Conservation (phyloP, 805 yeast species). For the Candida corydali region DNA sequence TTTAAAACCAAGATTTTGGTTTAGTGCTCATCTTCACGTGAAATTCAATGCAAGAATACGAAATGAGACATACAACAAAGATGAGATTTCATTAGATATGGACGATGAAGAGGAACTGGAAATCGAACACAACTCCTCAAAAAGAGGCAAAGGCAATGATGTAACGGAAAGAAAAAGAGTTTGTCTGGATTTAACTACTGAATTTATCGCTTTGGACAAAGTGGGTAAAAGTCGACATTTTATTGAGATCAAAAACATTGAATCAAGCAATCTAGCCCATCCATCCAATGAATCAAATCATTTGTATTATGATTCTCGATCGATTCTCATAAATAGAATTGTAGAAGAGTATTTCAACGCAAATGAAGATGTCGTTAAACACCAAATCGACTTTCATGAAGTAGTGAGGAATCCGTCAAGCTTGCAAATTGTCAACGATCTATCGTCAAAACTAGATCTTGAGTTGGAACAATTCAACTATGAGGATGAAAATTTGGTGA, state of each 20-base stretch:
- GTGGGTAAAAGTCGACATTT: conserved; percentile 64
- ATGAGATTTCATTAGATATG: conserved; percentile 21
- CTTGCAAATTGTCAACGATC: conserved; percentile 15
- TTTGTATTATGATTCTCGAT: conserved; percentile 27
- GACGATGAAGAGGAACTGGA: conserved; percentile 12
- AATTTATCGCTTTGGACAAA: conserved; percentile 80
- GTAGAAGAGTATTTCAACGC: conserved; percentile 22
- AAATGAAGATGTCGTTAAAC: conserved; percentile 11
- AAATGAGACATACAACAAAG: conserved; percentile 7
- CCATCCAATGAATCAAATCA: conserved; percentile 10
- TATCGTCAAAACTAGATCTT: conserved; percentile 15
- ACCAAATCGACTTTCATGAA: conserved; percentile 9
- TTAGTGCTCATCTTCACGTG: conserved; percentile 86
- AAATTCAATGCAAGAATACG: conserved; percentile 54
- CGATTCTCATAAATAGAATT: conserved; percentile 31
- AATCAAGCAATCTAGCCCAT: conserved; percentile 15
- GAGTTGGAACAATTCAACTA: conserved; percentile 14
- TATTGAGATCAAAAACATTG: conserved; percentile 49
- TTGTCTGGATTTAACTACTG: conserved; percentile 21
- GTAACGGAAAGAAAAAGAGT: background rate
- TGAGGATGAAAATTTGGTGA: conserved; percentile 13
- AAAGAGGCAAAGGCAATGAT: background rate
- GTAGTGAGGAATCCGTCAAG: conserved; percentile 13
- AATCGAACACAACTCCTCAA: conserved; percentile 5
- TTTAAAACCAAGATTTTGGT: conserved; percentile 71